These are phyloP conservation scores for Setaria viridis DNA, from an alignment of 202 grass and related monocot genomes.

Conservation along the genomic window DNA sequence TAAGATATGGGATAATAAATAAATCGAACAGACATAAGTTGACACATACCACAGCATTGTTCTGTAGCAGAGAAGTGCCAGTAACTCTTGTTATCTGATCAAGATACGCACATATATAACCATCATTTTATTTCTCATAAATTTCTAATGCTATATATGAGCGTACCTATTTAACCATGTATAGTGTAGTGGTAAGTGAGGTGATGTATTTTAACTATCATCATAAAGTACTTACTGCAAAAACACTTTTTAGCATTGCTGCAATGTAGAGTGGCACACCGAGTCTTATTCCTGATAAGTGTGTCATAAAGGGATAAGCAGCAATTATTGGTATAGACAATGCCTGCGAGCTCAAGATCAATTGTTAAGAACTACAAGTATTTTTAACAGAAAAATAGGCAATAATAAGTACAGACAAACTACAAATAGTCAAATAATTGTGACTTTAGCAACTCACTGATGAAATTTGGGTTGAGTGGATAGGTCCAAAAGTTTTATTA, in stretches of 20 bases:
- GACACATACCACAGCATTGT: slow-evolving; percentile 47
- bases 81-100: slow-evolving; percentile 74
- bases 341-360: slow-evolving; percentile 53
- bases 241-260: slow-evolving; percentile 76
- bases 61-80: slow-evolving; percentile 56
- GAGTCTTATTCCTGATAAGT: slow-evolving; percentile 69
- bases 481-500: slow-evolving; percentile 57
- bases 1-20: neutral
- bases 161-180: no score
- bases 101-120: slow-evolving; percentile 18
- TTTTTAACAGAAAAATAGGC: neutral
- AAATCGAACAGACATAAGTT: slow-evolving; percentile 7
- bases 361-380: neutral
- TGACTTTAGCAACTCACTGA: slow-evolving; percentile 42
- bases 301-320: slow-evolving; percentile 84
- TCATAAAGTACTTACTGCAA: slow-evolving; percentile 61
- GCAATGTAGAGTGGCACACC: slow-evolving; percentile 59
- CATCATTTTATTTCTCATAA: neutral
- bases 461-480: slow-evolving; percentile 56
- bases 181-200: no score
- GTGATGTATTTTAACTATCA: neutral
- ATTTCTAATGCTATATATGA: neutral
- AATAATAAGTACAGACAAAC: neutral
- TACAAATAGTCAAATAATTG: neutral
- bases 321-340: slow-evolving; percentile 75